A percentile compares a stretch with the other conserved stretches of the same genome.
Evolutionary conservation across 208 protist species (phyloP).

Genomic region (Giardia duodenalis): DNA sequence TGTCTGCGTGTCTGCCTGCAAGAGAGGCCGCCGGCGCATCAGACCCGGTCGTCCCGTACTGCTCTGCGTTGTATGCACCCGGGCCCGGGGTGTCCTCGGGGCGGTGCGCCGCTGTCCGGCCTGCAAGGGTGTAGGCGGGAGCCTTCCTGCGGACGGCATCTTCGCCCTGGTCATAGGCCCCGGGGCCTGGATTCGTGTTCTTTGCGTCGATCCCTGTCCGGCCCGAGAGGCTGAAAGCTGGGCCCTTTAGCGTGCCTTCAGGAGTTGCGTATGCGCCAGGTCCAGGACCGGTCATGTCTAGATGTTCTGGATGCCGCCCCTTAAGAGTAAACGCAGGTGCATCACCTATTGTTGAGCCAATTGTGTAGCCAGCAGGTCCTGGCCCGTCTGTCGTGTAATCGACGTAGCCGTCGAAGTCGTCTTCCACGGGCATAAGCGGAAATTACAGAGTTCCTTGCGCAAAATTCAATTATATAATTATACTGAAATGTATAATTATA

Average conservation of each 20-base stretch:
- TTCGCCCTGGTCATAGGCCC: not conserved
- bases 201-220: not conserved
- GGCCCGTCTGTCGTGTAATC: not conserved
- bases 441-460: too few species aligned
- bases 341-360: not conserved
- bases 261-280: not conserved
- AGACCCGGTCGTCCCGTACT: not conserved
- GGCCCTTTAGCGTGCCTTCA: not conserved
- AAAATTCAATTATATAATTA: too few species aligned
- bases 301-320: not conserved
- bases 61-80: not conserved
- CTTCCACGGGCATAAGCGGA: too few species aligned
- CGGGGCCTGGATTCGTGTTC: not conserved
- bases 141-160: not conserved
- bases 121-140: not conserved
- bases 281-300: not conserved
- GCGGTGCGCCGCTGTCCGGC: not conserved
- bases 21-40: not conserved
- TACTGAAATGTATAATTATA: too few species aligned
- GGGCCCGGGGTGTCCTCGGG: not conserved
- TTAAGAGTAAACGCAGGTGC: not conserved
- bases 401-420: too few species aligned
- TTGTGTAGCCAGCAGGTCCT: not conserved
- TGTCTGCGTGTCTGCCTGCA: not conserved
- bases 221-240: not conserved